phyloP scores from a whole-genome alignment of 441 rosid genomes.

The Manihot esculenta region DNA sequence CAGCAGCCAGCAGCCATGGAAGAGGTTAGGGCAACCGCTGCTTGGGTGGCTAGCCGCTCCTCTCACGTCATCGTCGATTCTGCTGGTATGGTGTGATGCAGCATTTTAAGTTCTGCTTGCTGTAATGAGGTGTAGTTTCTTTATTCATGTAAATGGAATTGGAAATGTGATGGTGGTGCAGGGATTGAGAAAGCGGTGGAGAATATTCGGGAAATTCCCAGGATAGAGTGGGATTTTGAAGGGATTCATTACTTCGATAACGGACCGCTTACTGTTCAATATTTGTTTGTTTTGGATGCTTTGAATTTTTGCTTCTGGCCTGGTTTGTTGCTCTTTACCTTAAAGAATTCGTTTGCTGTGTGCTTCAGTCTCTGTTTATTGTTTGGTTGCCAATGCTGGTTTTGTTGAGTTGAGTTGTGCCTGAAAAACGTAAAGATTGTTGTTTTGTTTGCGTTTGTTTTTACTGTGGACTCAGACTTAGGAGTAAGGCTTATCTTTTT shows the following conservation, averaged over 20 bases:
- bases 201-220: conserved; percentile 51
- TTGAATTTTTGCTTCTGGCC: conserved; percentile 89
- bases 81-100: conserved; percentile 32
- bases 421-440: no score
- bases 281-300: conserved; percentile 73
- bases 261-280: conserved; percentile 73
- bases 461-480: no score
- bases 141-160: not conserved
- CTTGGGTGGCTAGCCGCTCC: conserved; percentile 60
- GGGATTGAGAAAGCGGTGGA: conserved; percentile 66
- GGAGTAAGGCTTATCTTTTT: no score
- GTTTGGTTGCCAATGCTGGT: not conserved
- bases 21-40: conserved; percentile 56
- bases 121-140: not conserved
- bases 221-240: conserved; percentile 76
- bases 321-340: conserved; percentile 32
- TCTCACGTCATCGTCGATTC: conserved; percentile 59
- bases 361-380: no score
- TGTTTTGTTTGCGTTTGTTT: no score
- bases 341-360: no score
- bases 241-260: conserved; percentile 75
- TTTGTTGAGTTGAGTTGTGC: not conserved
- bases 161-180: conserved; percentile 22
- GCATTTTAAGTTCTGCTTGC: not conserved
- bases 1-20: conserved; percentile 40